Base-by-base conservation (phyloP, 2,329 filamentous ascomycete genomes). In the Curvularia spicifera region DNA sequence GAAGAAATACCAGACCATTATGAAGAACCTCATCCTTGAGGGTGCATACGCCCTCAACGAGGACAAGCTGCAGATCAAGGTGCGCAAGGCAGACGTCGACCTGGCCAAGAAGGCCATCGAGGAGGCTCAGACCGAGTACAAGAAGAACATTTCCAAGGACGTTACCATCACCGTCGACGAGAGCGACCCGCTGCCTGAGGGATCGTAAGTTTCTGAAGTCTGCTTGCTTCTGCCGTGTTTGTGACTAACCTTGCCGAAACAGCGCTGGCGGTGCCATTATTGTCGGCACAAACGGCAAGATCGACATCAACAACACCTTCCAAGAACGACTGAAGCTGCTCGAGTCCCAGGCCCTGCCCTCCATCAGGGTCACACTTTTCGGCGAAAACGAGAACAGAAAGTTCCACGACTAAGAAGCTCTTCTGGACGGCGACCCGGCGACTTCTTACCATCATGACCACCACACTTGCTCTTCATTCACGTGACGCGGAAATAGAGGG, bases 291-390 rank as follows among this genome's bases (percentile, higher is more conserved):
- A 84, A 84, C 65, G 95, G 95, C 76, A 97, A 94, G 85, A 98
- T 99, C 76, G 93, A 97, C 72, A 94, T 99, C 79, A 93, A 97
- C 86, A 98, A 99, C 83, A 98, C 95, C 54, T 91, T 98, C 69
- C 95, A 98, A 77, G 91, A 96, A 76, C 89, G 95, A 67, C 83
- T 99, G 78, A 86, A 85, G 72, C 84, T 98, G 60, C 87, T 98
- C 65, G 90, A 97, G 80, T 88, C 89, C 56, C 90, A 91, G 67
- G 91, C 91, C 51, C 86, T 97, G 57, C 95, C 95, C 13, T 88
- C 88, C 44, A 89, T 99, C 72, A 87, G 95, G 73, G 86, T 90
- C 78, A 90, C 90, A 15, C 84, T 99, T 59, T 99, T 99, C 74
- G 95, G 95, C 60, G 89, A 91, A 82, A 99, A 99, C 83, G 84